A percentile compares a stretch with the other conserved stretches of the same genome.
phyloP scores from a whole-genome alignment of 352 stramenopile genomes.

The Globisporangium megalacanthum region DNA sequence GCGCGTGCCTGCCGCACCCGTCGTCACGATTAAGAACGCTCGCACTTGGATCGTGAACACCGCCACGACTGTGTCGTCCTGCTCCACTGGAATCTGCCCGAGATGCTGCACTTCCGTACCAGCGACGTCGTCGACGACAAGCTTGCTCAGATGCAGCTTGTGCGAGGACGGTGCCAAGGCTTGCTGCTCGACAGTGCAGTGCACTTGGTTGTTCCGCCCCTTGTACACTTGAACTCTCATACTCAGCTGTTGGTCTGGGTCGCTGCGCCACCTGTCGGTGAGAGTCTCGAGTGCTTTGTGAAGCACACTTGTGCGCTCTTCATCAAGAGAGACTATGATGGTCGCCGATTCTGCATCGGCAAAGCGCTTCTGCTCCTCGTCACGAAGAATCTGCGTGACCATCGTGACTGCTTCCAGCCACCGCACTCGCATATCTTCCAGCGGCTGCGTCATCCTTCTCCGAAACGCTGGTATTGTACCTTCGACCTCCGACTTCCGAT shows the following conservation, averaged over 20 bases:
- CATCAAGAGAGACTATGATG: background rate
- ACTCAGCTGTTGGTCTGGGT: background rate
- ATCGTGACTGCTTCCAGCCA: constrained; percentile 28
- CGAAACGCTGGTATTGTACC: constrained; percentile 5
- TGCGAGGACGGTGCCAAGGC: background rate
- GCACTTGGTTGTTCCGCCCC: background rate
- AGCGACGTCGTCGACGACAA: background rate
- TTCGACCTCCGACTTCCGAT: too few species aligned
- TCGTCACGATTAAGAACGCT: constrained; percentile 7
- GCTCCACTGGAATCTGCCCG: constrained; percentile 2
- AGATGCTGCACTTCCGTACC: background rate
- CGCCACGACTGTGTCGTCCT: constrained; percentile 1
- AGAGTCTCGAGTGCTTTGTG: background rate
- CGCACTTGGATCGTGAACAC: constrained; percentile 11
- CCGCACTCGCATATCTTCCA: constrained; percentile 16
- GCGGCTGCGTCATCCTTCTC: constrained; percentile 6
- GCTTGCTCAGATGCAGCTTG: constrained; percentile 9
- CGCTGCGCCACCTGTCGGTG: background rate
- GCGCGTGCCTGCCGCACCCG: background rate
- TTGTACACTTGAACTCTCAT: background rate
- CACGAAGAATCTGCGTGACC: constrained; percentile 15
- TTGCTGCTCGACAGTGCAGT: background rate
- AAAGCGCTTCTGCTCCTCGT: background rate
- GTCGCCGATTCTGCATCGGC: background rate
- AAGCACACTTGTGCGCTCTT: background rate